A percentile compares a stretch with the other conserved stretches of the same genome.
phyloP scores from a whole-genome alignment of 345 rosid species.

The Heritiera littoralis region DNA sequence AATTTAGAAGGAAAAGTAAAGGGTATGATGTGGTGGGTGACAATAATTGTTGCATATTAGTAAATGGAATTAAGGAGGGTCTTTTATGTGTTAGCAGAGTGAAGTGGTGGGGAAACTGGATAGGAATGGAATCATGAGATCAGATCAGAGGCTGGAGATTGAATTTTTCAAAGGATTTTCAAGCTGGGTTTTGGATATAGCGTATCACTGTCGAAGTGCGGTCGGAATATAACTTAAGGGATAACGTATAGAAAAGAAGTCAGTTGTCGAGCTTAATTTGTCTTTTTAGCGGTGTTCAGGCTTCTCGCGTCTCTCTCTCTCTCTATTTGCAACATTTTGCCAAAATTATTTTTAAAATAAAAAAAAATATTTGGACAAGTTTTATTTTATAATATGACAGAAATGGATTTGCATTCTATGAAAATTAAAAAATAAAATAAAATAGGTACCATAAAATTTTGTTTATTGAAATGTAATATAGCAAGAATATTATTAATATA shows the following conservation, averaged over 20 bases:
- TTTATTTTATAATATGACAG: no score
- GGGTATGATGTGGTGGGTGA: constrained; percentile 17
- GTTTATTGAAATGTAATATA: no score
- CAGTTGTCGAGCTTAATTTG: not conserved
- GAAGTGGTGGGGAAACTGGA: not conserved
- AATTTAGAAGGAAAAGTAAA: constrained; percentile 31
- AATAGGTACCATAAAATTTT: no score
- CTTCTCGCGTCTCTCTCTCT: no score
- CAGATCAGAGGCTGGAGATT: not conserved
- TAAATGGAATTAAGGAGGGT: not conserved
- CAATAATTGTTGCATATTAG: constrained; percentile 11
- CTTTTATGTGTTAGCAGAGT: not conserved
- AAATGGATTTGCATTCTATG: no score
- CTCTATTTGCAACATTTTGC: no score
- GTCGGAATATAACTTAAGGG: not conserved
- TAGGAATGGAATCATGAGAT: not conserved
- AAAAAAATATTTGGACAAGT: no score
- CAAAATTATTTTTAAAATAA: no score
- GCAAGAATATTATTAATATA: no score
- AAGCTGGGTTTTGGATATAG: not conserved
- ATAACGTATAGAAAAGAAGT: not conserved
- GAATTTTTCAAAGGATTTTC: not conserved
- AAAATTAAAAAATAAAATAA: no score
- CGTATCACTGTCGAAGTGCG: not conserved
- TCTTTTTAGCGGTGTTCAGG: no score